phyloP scores from a whole-genome alignment of 441 rosid genomes.

The Metrosideros polymorpha region DNA sequence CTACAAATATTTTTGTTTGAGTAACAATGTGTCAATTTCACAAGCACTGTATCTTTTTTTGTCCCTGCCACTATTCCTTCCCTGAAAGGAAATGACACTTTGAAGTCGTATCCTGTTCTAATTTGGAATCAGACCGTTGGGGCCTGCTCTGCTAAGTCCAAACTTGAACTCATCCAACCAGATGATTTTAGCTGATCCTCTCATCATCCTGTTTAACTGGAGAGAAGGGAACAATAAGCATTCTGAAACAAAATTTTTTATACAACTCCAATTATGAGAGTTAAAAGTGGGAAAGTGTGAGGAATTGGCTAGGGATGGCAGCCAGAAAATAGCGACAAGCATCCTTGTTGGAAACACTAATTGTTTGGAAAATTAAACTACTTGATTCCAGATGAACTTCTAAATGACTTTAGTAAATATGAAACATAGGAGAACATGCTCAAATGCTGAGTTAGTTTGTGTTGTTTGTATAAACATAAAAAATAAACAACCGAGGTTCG shows the following conservation, averaged over 20 bases:
- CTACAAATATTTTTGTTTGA: neutral
- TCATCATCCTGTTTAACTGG: neutral
- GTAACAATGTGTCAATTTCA: neutral
- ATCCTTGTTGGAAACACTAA: neutral
- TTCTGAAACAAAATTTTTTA: neutral
- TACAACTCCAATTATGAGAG: neutral
- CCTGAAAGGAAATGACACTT: neutral
- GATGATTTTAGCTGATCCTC: neutral
- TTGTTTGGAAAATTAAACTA: neutral
- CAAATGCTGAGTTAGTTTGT: neutral
- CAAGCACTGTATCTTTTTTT: neutral
- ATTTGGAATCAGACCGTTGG: neutral
- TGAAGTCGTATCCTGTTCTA: neutral
- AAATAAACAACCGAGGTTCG: neutral
- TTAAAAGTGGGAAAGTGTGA: neutral
- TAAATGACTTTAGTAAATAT: neutral
- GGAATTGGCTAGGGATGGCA: neutral
- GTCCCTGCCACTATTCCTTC: neutral
- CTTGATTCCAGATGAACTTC: neutral
- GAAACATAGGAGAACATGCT: neutral
- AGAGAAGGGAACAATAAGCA: neutral
- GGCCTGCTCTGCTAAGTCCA: neutral
- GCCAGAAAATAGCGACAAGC: neutral
- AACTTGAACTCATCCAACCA: neutral
- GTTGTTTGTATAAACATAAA: neutral